Conservation (phyloP, 2,329 filamentous ascomycete species). For the Aquanectria penicillioides region DNA sequence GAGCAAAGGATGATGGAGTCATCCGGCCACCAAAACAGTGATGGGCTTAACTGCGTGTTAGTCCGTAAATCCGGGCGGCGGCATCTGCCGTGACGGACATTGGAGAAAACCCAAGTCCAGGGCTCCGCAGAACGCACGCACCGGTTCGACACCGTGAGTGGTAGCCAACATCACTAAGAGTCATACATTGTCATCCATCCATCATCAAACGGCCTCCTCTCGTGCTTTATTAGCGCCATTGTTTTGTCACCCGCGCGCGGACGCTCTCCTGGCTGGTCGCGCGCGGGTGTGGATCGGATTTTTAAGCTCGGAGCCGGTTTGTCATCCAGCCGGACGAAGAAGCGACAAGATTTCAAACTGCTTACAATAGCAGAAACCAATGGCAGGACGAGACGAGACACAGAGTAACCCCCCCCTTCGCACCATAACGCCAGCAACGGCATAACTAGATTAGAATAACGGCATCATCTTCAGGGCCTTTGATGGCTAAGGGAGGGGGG, state of each 20-base stretch:
- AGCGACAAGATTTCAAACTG: conserved; percentile 29
- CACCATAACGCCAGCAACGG: neutral
- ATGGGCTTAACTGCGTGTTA: conserved; percentile 25
- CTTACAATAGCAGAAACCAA: conserved; percentile 39
- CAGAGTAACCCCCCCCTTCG: too few species aligned
- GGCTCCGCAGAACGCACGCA: too few species aligned
- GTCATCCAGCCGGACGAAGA: conserved; percentile 24
- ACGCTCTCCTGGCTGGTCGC: neutral
- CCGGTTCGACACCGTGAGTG: too few species aligned
- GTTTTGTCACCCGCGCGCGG: conserved; percentile 23
- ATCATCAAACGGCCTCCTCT: conserved; percentile 22
- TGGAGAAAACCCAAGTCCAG: neutral
- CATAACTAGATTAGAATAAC: too few species aligned
- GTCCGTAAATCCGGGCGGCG: conserved; percentile 40
- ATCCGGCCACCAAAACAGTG: neutral
- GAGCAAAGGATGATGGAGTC: conserved; percentile 2
- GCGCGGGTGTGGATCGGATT: conserved; percentile 12
- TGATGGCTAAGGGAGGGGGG: too few species aligned
- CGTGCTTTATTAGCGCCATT: neutral
- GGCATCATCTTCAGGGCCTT: too few species aligned
- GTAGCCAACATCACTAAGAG: too few species aligned
- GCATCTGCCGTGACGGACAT: conserved; percentile 9
- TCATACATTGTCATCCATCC: conserved; percentile 31
- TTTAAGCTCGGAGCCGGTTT: conserved; percentile 32
- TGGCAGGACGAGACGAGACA: too few species aligned